Evolutionary conservation across 345 rosid genomes (phyloP), one percentile per base, ranked within the genome.

Genomic region (Arabis hirsuta): DNA sequence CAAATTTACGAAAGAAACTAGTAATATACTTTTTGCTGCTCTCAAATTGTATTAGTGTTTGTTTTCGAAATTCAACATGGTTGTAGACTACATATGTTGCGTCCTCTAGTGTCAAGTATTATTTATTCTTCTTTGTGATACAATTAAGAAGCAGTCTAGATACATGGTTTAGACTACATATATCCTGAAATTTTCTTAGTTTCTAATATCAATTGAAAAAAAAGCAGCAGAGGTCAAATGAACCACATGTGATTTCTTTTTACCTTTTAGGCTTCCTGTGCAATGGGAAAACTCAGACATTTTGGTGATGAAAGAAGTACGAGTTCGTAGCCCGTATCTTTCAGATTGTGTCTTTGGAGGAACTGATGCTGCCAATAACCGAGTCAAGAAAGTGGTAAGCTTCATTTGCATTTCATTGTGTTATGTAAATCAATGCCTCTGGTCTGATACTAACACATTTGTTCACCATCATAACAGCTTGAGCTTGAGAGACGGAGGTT

Each of bases 301-400:
- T 22, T 85, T 95, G 76, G 98, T 95, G 69, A 84, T 90, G 97
- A 81, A 90, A 69, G 96, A 91, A 81, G 99, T 95, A 48, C 88
- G 96, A 38, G 99, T 95, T 64, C 77, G 77, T 78, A 90, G 92
- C 78, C 99, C 99, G 0, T 95, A 95, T 82, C 82, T 85, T 39
- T 83, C 99, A 0, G 96, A 90, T 63, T 86, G 82, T 78, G 99
- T 95, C 72, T 74, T 73, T 52, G 99, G 98, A 77, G 98, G 99
- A 80, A 87, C 98, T 69, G 76, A 91, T 76, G 87, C 92, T 62
- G 99, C 99, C 83, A 95, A 95, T 80, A 93, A 91, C 43, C 84
- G 97, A 53, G 99, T 95, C 76, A 95, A 82, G 84, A 95, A 91
- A 91, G 98, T 95, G 96, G 99, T 90, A 83, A 87, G 88, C 5